Evolutionary conservation across 352 stramenopile genomes (phyloP), one percentile per base, ranked within the genome.

Genomic region (Globisporangium orthogonon): DNA sequence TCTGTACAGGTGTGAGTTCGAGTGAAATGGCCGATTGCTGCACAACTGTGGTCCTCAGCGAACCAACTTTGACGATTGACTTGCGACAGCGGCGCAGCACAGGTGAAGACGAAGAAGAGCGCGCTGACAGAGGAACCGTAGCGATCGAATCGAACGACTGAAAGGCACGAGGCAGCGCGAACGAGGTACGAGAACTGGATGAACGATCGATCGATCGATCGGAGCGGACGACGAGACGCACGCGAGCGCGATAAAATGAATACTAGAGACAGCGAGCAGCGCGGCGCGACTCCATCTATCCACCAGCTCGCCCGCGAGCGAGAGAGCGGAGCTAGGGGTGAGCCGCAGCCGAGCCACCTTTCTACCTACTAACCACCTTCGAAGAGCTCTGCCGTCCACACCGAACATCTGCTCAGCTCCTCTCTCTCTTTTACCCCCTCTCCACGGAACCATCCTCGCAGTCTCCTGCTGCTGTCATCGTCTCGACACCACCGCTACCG

Each of bases 1-100:
- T 47, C 46, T 83, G 15, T 90, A 90, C 65, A 83, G 74, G 66
- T 83, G 56, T 29, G 6, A 23, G 23, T 23, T 23, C 23, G 23
- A 23, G 23, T 23, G 23, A 23, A 23, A 23, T 23, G 23, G 23
- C 23, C 23, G 23, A 23, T 23, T 23, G 23, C 46, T 83, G 15
- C 88, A 90, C 65, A 83, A 73, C 64, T 83, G 56, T 29, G 6
- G 45, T 31, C 45, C 13, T 50, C 17, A 9, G 13, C 31, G 13
- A 14, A 18, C 5, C 40, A n/a, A 1, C 40, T 17, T 17, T 18
- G 40, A 46, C 40, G 10, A 17, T 46, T 37, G 33, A 37, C 33
- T 5, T 37, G 33, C 4, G 23, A 37, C 4, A 48, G 43, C 43
- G 43, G 43, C 17, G 43, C 15, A 48, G 43, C 43, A 9, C 43